Base-by-base conservation (phyloP, 225 moss, liverwort and hornwort species). In the Polytrichum formosum region DNA sequence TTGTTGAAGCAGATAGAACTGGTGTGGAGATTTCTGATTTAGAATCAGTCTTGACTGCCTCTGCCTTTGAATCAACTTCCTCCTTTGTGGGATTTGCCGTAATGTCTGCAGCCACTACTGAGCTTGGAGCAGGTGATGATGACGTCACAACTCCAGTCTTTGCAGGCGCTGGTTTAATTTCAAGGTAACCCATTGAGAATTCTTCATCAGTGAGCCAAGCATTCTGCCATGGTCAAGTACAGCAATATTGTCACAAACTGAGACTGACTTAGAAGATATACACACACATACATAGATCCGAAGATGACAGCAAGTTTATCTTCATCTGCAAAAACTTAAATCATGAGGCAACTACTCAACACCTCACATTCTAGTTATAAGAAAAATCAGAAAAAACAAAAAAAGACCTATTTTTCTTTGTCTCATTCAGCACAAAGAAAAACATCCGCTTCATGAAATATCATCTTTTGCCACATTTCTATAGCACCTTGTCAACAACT, bases 141-240 rank as follows among this genome's bases (percentile, higher is more conserved):
- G 82, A 67, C 31, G 78, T 67, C 71, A 46, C 74, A 69, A 69
- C 64, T 70, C 81, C 77, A 64, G 69, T 69, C 79, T 94, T 97
- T 56, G 86, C 68, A n/a, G 85, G 84, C 4, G 92, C 78, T 68
- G 88, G 87, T 81, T 93, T 94, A 18, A 87, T 78, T 79, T 97
- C 97, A 37, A 97, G 76, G 54, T 78, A 90, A 76, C 97, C 97
- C 97, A 92, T 92, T 9, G 91, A 84, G 70, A 97, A 97, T 23
- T 97, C 97, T 72, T 97, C 97, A 61, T 97, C 97, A 67, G 94
- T 82, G 70, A 94, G 92, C 97, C 97, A 97, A 67, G 85, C 80
- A 87, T 90, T 94, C 97, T 97, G 85, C 70, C 61, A 75, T 73
- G 22, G 70, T 67, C 61, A 67, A 70, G 64, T 66, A 73, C 23